A percentile compares a stretch with the other conserved stretches of the same genome.
These are phyloP conservation scores for Hygrophoropsis aurantiaca DNA, from an alignment of 768 basidiomycete genomes.

Conservation along the genomic window DNA sequence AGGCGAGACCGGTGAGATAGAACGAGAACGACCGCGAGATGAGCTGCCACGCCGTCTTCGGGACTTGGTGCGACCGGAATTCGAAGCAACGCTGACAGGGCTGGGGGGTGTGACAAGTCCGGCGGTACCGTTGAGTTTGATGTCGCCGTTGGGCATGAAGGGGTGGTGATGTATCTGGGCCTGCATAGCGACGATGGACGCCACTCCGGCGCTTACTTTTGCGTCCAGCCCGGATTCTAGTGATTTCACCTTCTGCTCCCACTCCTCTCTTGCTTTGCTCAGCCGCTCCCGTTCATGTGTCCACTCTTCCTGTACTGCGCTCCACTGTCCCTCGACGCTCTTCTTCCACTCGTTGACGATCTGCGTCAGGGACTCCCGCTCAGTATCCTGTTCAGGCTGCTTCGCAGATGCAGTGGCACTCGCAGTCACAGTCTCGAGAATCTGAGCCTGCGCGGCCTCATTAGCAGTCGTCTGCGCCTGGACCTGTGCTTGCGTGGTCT, in stretches of 20 bases:
- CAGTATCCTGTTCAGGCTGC: constrained; percentile 33
- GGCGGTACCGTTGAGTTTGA: constrained; percentile 26
- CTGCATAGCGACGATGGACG: constrained; percentile 29
- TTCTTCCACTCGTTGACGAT: constrained; percentile 75
- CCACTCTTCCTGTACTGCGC: constrained; percentile 78
- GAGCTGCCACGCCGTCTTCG: constrained; percentile 46
- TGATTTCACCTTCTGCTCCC: constrained; percentile 61
- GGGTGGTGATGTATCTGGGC: constrained; percentile 36
- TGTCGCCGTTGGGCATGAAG: constrained; percentile 29
- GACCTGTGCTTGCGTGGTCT: constrained; percentile 44
- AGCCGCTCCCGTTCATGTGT: constrained; percentile 75
- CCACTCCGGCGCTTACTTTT: constrained; percentile 35
- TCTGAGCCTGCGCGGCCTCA: constrained; percentile 32
- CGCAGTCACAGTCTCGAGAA: constrained; percentile 31
- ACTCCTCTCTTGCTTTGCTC: constrained; percentile 72
- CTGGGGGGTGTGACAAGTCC: constrained; percentile 77
- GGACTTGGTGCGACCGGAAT: constrained; percentile 44
- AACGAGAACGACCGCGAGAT: constrained; percentile 37
- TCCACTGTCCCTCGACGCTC: constrained; percentile 79
- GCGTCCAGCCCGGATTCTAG: constrained; percentile 57
- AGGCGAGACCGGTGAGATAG: constrained; percentile 31
- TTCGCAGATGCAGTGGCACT: too few species aligned
- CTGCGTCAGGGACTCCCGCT: constrained; percentile 50
- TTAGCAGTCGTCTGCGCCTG: constrained; percentile 36
- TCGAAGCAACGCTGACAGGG: constrained; percentile 68